Conservation (phyloP, 306 rosid species). For the Quercus alba region DNA sequence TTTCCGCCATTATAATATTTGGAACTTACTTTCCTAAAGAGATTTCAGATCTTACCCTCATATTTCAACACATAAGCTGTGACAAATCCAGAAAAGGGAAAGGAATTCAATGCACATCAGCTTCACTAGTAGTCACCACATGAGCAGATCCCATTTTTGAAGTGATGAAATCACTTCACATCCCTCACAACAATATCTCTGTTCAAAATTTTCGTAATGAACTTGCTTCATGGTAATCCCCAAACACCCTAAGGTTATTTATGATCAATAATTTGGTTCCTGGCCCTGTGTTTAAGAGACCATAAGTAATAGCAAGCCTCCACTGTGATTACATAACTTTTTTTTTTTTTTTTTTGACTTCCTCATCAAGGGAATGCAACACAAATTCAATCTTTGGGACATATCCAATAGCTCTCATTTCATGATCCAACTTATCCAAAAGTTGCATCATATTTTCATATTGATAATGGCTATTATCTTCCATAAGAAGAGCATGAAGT, state of each 20-base stretch:
- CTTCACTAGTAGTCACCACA: not conserved
- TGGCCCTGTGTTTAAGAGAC: not conserved
- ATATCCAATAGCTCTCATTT: conserved; percentile 26
- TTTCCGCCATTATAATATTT: too few relatives aligned
- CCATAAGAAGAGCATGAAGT: conserved; percentile 47
- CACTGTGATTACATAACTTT: not conserved
- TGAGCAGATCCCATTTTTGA: not conserved
- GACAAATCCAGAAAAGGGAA: too few relatives aligned
- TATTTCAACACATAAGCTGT: too few relatives aligned
- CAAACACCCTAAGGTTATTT: not conserved
- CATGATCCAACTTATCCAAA: conserved; percentile 25
- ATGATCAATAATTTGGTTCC: not conserved
- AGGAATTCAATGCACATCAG: too few relatives aligned
- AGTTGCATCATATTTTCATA: conserved; percentile 19
- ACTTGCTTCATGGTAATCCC: not conserved
- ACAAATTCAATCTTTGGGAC: conserved; percentile 3
- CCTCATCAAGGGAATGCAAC: conserved; percentile 10
- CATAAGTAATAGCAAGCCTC: conserved; percentile 6
- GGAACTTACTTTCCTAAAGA: too few relatives aligned
- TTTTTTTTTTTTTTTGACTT: conserved; percentile 3
- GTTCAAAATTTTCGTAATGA: not conserved
- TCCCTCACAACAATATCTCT: not conserved
- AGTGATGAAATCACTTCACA: not conserved
- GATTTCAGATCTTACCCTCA: too few relatives aligned
- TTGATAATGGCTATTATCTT: conserved; percentile 30